Conservation (phyloP, 75 land plant species). For the Pinus albicaulis region DNA sequence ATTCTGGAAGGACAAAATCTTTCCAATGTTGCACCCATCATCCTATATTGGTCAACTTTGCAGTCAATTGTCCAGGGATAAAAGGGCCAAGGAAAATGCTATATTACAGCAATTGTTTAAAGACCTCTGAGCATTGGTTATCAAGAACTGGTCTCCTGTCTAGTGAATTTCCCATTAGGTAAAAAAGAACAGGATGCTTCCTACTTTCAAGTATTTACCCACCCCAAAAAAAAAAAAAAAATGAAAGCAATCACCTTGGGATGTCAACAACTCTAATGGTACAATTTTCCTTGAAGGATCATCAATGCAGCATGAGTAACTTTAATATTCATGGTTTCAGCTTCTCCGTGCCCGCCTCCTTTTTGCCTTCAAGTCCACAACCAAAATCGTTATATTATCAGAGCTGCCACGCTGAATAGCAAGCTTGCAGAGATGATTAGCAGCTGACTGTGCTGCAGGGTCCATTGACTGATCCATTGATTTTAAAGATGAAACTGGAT, state of each 20-base stretch:
- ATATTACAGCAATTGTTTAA: slow-evolving; percentile 3
- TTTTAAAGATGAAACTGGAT: background rate
- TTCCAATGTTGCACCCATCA: slow-evolving; percentile 9
- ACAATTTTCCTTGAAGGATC: background rate
- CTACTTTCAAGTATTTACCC: background rate
- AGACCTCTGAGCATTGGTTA: slow-evolving; percentile 7
- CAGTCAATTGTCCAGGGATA: background rate
- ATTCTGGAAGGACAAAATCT: slow-evolving; percentile 5
- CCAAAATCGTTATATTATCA: slow-evolving; percentile 67
- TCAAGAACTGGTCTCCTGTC: slow-evolving; percentile 1
- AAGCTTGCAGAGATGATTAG: slow-evolving; percentile 38
- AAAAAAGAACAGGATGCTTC: slow-evolving; percentile 1
- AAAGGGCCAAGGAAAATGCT: slow-evolving; percentile 9
- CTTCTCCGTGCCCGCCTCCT: slow-evolving; percentile 3
- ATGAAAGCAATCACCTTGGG: slow-evolving; percentile 2
- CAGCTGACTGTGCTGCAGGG: slow-evolving; percentile 42
- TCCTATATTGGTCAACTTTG: slow-evolving; percentile 7
- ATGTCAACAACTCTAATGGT: slow-evolving; percentile 4
- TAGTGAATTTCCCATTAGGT: background rate
- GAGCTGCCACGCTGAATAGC: slow-evolving; percentile 50
- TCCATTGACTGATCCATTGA: slow-evolving; percentile 16
- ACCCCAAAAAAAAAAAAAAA: background rate
- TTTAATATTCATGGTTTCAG: too few species aligned
- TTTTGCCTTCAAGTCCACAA: slow-evolving; percentile 59
- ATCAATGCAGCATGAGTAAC: background rate